Percentiles rank a stretch among this genome's conserved stretches.
Evolutionary conservation across 2,329 filamentous ascomycete genomes (phyloP).

Genomic region (Huntiella decipiens): DNA sequence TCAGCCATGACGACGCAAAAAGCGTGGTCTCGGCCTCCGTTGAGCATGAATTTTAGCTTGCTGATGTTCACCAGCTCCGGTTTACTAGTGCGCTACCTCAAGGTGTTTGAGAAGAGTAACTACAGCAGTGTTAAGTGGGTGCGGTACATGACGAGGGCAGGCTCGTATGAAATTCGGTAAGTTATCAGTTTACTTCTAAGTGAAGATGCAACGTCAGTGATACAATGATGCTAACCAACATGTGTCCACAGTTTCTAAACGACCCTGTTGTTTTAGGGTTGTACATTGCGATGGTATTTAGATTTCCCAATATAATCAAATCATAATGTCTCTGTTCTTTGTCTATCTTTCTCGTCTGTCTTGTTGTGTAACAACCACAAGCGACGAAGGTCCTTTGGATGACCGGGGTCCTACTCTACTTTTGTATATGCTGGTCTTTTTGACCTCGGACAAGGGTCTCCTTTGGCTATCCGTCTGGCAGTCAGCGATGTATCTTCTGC

Average conservation of each 20-base stretch:
- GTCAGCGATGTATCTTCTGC: no score
- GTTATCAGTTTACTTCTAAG: conserved; percentile 10
- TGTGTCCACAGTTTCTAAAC: not conserved
- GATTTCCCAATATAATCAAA: no score
- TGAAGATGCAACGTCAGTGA: not conserved
- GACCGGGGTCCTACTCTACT: no score
- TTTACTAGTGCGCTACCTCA: conserved; percentile 78
- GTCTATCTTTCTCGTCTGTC: no score
- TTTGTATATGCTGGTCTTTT: no score
- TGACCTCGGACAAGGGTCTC: no score
- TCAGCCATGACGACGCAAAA: conserved; percentile 98
- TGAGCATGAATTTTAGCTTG: conserved; percentile 80
- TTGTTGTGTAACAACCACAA: no score
- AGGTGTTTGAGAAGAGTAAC: conserved; percentile 98
- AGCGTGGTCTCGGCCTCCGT: conserved; percentile 81
- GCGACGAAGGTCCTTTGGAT: no score
- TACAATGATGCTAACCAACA: conserved; percentile 11
- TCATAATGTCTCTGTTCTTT: no score
- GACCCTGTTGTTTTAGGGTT: no score
- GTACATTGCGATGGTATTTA: no score
- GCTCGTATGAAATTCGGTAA: conserved; percentile 90
- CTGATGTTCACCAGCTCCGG: conserved; percentile 98
- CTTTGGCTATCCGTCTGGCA: no score
- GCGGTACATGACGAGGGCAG: conserved; percentile 92
- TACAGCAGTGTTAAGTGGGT: conserved; percentile 99